Evolutionary conservation across 2,329 filamentous ascomycete species (phyloP), one percentile per base, ranked within the genome.

Genomic region (Tolypocladium nubicola): DNA sequence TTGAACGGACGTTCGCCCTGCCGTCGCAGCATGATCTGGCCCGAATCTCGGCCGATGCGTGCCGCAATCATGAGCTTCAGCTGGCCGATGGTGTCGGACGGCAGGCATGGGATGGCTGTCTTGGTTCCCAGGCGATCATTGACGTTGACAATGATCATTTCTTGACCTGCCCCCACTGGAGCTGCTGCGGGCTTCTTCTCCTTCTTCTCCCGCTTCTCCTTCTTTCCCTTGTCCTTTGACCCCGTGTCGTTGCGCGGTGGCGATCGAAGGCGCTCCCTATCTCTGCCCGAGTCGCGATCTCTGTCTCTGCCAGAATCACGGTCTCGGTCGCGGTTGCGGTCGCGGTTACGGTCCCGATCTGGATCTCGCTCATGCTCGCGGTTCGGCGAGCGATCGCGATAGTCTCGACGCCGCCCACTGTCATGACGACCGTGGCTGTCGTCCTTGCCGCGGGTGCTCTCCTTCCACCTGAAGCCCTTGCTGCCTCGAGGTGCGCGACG

Each of bases 81-180:
- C 60, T 92, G 81, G 62, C 86, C 87, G 62, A 97, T 86, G 9
- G 86, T 86, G 73, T 97, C 93, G 3, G 85, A 88, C 0, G 89
- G 86, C 58, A 96, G 78, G 70, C 92, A 97, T 0, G 93, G 93
- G 61, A 97, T 94, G 55, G 89, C 88, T 19, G 92, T 90, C 68
- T 96, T 96, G n/a, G 93, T 97, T 14, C 93, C 93, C 40, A 97
- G 77, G n/a, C 93, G 83, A 72, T 97, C 93, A 70, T 97, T 97
- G 68, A 97, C 85, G 66, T 93, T 85, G 21, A 97, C 92, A 55
- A 96, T 83, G 63, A 97, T 97, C 88, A 97, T 95, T 57, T 90
- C 87, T 68, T 95, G 88, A 7, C 78, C 71, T 4, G 74, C 43
- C 11, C 61, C 62, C 2, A 59, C 53, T 69, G 71, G 60, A 37